Evolutionary conservation across 2,329 filamentous ascomycete genomes (phyloP).

Genomic region (Fusarium hainanense): DNA sequence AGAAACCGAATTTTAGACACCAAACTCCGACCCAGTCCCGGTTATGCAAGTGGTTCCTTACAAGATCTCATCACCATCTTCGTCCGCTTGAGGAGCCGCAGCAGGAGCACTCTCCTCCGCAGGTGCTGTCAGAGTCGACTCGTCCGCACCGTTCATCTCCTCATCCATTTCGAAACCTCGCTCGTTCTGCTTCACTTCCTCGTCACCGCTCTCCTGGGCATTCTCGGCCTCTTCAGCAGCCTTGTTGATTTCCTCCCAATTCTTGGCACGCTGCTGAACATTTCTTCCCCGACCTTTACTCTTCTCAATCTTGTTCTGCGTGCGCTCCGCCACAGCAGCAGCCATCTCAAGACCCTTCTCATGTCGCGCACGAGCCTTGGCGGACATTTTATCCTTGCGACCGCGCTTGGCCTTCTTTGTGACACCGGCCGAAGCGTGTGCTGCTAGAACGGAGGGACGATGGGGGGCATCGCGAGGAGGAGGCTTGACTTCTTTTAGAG

Average conservation of each 20-base stretch:
- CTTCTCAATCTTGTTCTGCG: constrained; percentile 64
- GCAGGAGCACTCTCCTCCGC: not conserved
- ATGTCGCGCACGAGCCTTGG: constrained; percentile 65
- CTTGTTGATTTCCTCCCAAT: constrained; percentile 70
- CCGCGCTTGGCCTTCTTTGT: constrained; percentile 71
- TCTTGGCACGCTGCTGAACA: constrained; percentile 62
- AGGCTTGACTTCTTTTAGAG: constrained; percentile 68
- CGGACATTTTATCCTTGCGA: constrained; percentile 65
- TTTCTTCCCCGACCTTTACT: constrained; percentile 62
- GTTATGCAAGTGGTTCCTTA: constrained; percentile 28
- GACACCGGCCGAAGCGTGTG: constrained; percentile 74
- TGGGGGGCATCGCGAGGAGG: constrained; percentile 55
- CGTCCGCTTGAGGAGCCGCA: constrained; percentile 36
- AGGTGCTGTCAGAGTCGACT: constrained; percentile 8
- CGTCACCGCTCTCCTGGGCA: not conserved
- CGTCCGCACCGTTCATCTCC: constrained; percentile 48
- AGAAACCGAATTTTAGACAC: constrained; percentile 42
- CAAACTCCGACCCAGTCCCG: constrained; percentile 42
- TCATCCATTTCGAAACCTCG: constrained; percentile 51
- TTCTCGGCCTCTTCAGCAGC: constrained; percentile 36
- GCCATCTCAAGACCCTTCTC: constrained; percentile 69
- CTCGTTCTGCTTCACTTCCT: constrained; percentile 40
- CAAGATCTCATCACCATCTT: constrained; percentile 51
- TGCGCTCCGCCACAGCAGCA: constrained; percentile 69
- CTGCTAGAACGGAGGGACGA: constrained; percentile 75